phyloP scores from a whole-genome alignment of 805 yeast genomes.

The Dipodascus albidus region DNA sequence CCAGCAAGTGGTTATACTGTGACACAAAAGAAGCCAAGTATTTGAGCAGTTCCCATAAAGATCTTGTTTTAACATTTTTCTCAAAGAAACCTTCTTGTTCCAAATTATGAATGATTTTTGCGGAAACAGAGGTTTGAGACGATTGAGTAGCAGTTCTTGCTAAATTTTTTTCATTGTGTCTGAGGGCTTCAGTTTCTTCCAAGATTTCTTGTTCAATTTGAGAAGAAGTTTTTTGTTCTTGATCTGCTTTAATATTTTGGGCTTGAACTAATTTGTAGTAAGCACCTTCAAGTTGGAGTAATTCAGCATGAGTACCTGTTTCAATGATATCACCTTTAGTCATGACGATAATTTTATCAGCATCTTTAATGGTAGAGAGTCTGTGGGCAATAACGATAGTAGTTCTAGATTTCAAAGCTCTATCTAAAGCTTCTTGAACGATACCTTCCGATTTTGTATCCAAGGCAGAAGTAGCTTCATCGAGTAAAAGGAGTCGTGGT shows the following conservation, averaged over 20 bases:
- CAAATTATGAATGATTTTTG: neutral
- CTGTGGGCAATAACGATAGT: slow-evolving; percentile 52
- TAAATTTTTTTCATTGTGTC: neutral
- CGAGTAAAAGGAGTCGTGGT: slow-evolving; percentile 48
- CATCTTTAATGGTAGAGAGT: slow-evolving; percentile 43
- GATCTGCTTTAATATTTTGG: slow-evolving; percentile 19
- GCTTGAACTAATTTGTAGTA: slow-evolving; percentile 28
- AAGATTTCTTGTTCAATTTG: slow-evolving; percentile 12
- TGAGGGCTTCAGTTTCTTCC: slow-evolving; percentile 6
- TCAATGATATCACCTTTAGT: slow-evolving; percentile 39
- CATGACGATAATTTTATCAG: slow-evolving; percentile 44
- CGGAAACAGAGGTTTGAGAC: neutral
- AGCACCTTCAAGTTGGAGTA: slow-evolving; percentile 21
- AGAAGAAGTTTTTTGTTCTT: slow-evolving; percentile 9
- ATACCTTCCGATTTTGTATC: slow-evolving; percentile 36
- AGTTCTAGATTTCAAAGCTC: slow-evolving; percentile 29
- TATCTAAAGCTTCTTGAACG: slow-evolving; percentile 31
- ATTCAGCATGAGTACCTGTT: slow-evolving; percentile 31
- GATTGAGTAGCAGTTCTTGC: neutral
- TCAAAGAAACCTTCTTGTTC: slow-evolving; percentile 5
- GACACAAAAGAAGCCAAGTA: slow-evolving; percentile 18
- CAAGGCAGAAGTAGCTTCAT: slow-evolving; percentile 55
- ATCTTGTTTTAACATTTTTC: slow-evolving; percentile 1
- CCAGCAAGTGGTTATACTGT: slow-evolving; percentile 17
- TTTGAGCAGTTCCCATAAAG: slow-evolving; percentile 7